Percentiles rank a stretch among this genome's conserved stretches.
phyloP scores from a whole-genome alignment of 106 monocot genomes.

The Allium sativum region DNA sequence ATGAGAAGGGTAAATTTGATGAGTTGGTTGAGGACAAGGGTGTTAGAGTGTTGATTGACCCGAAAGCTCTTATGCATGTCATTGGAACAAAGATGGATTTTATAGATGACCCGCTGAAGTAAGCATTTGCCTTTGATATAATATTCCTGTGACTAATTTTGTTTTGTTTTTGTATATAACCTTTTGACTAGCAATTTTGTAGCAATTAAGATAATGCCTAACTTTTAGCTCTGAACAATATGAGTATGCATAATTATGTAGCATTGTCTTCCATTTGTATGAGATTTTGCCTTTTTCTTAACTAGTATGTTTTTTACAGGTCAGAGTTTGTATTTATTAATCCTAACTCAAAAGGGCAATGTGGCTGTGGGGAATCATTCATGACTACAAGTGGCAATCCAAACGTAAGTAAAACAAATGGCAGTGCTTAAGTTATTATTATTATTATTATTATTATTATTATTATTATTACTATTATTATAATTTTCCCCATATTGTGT shows the following conservation, averaged over 20 bases:
- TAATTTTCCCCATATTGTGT: too few relatives aligned
- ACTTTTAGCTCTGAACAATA: too few relatives aligned
- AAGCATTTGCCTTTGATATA: background rate
- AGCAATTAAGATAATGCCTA: too few relatives aligned
- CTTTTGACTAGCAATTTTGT: too few relatives aligned
- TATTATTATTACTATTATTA: too few relatives aligned
- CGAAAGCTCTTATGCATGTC: constrained; percentile 94
- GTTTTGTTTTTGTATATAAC: too few relatives aligned
- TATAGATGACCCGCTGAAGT: constrained; percentile 85
- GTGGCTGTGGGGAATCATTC: constrained; percentile 82
- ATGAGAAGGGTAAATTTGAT: constrained; percentile 82
- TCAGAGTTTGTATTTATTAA: constrained; percentile 75
- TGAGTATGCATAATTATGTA: too few relatives aligned
- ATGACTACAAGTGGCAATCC: constrained; percentile 38
- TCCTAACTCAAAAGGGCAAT: constrained; percentile 74
- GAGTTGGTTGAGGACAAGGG: constrained; percentile 92
- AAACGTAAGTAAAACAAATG: constrained; percentile 10
- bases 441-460: too few relatives aligned
- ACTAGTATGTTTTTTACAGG: constrained; percentile 12
- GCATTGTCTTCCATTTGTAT: background rate
- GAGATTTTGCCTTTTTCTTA: background rate
- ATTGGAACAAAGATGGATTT: constrained; percentile 97
- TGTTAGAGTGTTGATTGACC: constrained; percentile 84
- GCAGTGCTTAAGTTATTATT: background rate
- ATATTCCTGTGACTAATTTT: too few relatives aligned